Evolutionary conservation across 345 rosid species (phyloP).

Genomic region (Mangifera indica): DNA sequence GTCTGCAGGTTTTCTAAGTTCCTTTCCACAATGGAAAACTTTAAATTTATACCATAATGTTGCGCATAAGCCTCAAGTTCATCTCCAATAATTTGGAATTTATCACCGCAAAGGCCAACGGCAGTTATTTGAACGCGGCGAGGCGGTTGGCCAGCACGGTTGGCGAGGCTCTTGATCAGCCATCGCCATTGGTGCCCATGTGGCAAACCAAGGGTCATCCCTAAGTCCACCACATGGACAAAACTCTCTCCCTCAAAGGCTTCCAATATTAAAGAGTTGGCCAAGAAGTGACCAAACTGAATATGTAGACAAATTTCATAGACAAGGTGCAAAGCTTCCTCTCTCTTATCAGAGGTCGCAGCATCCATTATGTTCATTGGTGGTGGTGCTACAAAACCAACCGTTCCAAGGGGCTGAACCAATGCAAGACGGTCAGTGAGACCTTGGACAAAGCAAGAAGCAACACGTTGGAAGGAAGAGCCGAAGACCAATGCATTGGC

Average conservation of each 20-base stretch:
- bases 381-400: constrained; percentile 26
- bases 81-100: constrained; percentile 39
- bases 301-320: constrained; percentile 63
- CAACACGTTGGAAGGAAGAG: constrained; percentile 60
- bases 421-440: constrained; percentile 46
- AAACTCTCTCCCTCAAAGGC: constrained; percentile 78
- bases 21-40: constrained; percentile 48
- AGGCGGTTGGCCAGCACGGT: constrained; percentile 36
- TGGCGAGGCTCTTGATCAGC: constrained; percentile 55
- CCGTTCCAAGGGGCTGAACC: constrained; percentile 48
- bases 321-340: constrained; percentile 55
- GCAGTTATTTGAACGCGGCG: constrained; percentile 47
- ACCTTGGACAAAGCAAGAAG: constrained; percentile 70
- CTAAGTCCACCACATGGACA: constrained; percentile 67
- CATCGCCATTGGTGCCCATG: constrained; percentile 56
- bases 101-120: constrained; percentile 38
- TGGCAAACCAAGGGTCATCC: constrained; percentile 61
- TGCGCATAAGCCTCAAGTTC: constrained; percentile 42
- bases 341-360: constrained; percentile 39
- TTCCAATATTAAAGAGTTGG: constrained; percentile 62
- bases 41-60: constrained; percentile 35
- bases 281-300: constrained; percentile 56
- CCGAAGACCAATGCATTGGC: constrained; percentile 55
- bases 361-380: constrained; percentile 39
- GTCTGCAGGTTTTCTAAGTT: constrained; percentile 45